Conservation (phyloP, 116 monocot species). For the Cymodocea nodosa region DNA sequence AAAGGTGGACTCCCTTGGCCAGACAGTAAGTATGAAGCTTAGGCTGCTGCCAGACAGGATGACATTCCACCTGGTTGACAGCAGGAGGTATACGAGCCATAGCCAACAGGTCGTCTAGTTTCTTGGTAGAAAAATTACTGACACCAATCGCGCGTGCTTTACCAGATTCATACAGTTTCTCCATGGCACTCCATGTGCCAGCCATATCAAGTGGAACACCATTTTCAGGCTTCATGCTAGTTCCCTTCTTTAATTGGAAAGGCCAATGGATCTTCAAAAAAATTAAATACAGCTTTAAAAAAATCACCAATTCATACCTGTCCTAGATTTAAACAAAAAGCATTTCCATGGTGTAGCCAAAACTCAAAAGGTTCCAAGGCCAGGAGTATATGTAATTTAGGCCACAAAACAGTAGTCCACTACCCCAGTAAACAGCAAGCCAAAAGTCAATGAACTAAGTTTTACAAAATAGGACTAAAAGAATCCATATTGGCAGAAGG, state of each 20-base stretch:
- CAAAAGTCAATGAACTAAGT: no score
- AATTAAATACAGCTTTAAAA: not conserved
- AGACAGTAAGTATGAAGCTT: conserved; percentile 55
- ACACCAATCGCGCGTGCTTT: conserved; percentile 85
- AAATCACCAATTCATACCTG: not conserved
- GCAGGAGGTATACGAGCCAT: conserved; percentile 67
- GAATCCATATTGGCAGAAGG: no score
- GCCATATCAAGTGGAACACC: conserved; percentile 43
- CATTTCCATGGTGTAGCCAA: no score
- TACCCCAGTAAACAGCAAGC: no score
- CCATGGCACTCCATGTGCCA: conserved; percentile 76
- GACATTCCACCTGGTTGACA: conserved; percentile 87
- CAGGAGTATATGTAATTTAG: no score
- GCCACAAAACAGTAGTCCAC: no score
- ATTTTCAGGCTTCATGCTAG: conserved; percentile 34
- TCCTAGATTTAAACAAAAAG: no score
- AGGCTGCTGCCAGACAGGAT: conserved; percentile 69
- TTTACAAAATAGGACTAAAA: no score
- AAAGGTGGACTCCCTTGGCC: conserved; percentile 52
- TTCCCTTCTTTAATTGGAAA: conserved; percentile 44
- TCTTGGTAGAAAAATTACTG: conserved; percentile 80
- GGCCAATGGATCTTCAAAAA: conserved; percentile 77
- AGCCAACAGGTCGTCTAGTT: conserved; percentile 47
- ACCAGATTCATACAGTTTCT: conserved; percentile 41
- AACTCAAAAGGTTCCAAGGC: no score